Percentiles rank a stretch among this genome's conserved stretches.
Conservation (phyloP, 208 protist species). For the Crithidia sp. region DNA sequence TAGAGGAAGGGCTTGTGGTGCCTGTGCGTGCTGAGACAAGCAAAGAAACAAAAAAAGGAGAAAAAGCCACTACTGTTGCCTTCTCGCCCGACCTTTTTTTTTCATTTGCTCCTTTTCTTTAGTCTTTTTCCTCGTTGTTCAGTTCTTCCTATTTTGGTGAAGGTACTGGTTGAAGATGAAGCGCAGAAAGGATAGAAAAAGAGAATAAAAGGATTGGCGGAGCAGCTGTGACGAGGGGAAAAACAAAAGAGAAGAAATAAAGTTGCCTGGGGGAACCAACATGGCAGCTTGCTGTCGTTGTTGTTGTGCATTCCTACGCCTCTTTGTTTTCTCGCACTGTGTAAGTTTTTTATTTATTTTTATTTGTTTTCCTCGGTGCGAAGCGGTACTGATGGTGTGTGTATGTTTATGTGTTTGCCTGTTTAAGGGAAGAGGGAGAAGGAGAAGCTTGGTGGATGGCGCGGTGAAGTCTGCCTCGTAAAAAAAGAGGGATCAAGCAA, state of each 20-base stretch:
- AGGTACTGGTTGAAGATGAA: background rate
- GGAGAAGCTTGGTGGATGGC: too few relatives aligned
- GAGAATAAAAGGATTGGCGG: background rate
- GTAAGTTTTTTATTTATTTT: too few relatives aligned
- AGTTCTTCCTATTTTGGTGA: too few relatives aligned
- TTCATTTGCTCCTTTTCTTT: conserved; percentile 4
- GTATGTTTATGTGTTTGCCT: too few relatives aligned
- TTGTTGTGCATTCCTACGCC: too few relatives aligned
- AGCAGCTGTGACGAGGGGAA: background rate
- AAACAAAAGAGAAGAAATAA: conserved; percentile 3
- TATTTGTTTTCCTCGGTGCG: too few relatives aligned
- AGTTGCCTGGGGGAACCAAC: background rate
- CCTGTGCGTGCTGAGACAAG: background rate
- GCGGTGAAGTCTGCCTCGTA: too few relatives aligned
- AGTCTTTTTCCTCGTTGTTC: background rate
- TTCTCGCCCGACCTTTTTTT: background rate
- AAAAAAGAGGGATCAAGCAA: too few relatives aligned
- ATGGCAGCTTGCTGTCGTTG: too few relatives aligned
- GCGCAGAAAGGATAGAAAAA: background rate
- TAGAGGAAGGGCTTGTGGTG: background rate
- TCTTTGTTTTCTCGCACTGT: too few relatives aligned
- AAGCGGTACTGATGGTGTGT: too few relatives aligned
- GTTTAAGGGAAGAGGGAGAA: too few relatives aligned
- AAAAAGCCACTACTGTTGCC: background rate
- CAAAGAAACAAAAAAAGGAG: background rate